phyloP scores from a whole-genome alignment of 352 stramenopile genomes.

The Phytophthora palmivora region DNA sequence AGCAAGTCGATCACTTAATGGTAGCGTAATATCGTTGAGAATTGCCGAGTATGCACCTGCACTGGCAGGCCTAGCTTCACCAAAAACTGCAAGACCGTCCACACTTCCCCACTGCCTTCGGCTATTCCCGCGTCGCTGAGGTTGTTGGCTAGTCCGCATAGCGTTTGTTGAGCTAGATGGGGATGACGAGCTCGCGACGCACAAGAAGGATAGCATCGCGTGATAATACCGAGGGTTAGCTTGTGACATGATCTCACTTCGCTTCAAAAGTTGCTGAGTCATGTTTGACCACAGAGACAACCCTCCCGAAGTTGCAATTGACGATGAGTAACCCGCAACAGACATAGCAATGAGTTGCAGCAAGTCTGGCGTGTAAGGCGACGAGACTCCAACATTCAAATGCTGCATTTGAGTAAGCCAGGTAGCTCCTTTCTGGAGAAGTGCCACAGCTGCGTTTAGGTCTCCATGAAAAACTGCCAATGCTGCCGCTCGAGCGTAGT shows the following conservation, averaged over 20 bases:
- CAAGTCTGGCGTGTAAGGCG: slow-evolving; percentile 71
- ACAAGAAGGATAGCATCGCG: slow-evolving; percentile 82
- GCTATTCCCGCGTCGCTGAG: slow-evolving; percentile 37
- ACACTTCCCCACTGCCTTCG: slow-evolving; percentile 71
- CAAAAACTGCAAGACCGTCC: slow-evolving; percentile 55
- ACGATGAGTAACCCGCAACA: slow-evolving; percentile 80
- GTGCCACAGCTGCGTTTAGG: slow-evolving; percentile 63
- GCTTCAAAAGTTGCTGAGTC: slow-evolving; percentile 81
- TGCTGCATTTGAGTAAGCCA: slow-evolving; percentile 69
- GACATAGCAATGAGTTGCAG: slow-evolving; percentile 92
- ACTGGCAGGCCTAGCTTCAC: slow-evolving; percentile 34
- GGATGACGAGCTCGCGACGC: slow-evolving; percentile 46
- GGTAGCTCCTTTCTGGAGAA: slow-evolving; percentile 77
- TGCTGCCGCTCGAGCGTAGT: slow-evolving; percentile 73
- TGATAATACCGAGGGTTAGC: slow-evolving; percentile 81
- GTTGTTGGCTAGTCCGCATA: slow-evolving; percentile 38
- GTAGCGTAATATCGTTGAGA: slow-evolving; percentile 87
- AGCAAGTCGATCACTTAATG: slow-evolving; percentile 89
- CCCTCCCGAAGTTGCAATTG: slow-evolving; percentile 43
- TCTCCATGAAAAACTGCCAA: slow-evolving; percentile 89
- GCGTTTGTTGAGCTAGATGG: slow-evolving; percentile 32
- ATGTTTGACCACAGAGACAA: slow-evolving; percentile 78
- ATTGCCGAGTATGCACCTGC: slow-evolving; percentile 74
- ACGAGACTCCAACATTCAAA: slow-evolving; percentile 40
- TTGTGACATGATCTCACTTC: slow-evolving; percentile 72